These are phyloP conservation scores for Pyrenophora teres DNA, from an alignment of 2,329 filamentous ascomycete species.

Conservation along the genomic window DNA sequence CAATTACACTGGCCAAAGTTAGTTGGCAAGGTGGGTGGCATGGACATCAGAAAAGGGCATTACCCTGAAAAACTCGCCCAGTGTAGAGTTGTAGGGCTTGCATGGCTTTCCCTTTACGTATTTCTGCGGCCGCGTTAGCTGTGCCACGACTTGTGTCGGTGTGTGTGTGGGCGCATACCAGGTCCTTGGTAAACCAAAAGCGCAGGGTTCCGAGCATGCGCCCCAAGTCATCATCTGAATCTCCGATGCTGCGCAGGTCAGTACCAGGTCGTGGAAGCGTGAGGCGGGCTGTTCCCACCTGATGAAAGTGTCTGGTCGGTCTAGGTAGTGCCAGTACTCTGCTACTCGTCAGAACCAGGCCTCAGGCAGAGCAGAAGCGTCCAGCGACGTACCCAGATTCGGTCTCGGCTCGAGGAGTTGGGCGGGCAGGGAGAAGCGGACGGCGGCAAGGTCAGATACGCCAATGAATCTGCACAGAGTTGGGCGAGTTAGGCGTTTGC, in stretches of 20 bases:
- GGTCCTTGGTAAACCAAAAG: slow-evolving; percentile 98
- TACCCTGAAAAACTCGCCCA: slow-evolving; percentile 97
- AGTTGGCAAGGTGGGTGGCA: slow-evolving; percentile 19
- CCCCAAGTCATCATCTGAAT: slow-evolving; percentile 86
- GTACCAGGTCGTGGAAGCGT: slow-evolving; percentile 20
- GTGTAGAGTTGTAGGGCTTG: slow-evolving; percentile 97
- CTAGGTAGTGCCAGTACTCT: slow-evolving; percentile 99
- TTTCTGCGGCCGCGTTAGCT: slow-evolving; percentile 62
- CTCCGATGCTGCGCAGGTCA: slow-evolving; percentile 68
- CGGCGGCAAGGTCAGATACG: slow-evolving; percentile 90
- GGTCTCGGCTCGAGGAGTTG: slow-evolving; percentile 95
- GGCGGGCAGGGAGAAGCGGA: slow-evolving; percentile 93
- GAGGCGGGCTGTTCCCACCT: slow-evolving; percentile 51
- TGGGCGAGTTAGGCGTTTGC: slow-evolving; percentile 15
- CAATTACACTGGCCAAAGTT: slow-evolving; percentile 74
- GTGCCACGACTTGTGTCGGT: neutral
- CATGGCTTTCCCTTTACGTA: slow-evolving; percentile 98
- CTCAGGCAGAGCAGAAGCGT: neutral
- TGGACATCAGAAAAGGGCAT: slow-evolving; percentile 37
- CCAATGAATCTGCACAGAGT: slow-evolving; percentile 77
- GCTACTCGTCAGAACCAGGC: slow-evolving; percentile 28
- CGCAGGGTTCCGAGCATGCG: slow-evolving; percentile 93
- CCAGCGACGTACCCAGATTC: slow-evolving; percentile 68
- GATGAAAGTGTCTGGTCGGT: slow-evolving; percentile 88
- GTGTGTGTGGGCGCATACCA: slow-evolving; percentile 56